phyloP scores from a whole-genome alignment of 2,329 filamentous ascomycete genomes.

The Arthroderma uncinatum region DNA sequence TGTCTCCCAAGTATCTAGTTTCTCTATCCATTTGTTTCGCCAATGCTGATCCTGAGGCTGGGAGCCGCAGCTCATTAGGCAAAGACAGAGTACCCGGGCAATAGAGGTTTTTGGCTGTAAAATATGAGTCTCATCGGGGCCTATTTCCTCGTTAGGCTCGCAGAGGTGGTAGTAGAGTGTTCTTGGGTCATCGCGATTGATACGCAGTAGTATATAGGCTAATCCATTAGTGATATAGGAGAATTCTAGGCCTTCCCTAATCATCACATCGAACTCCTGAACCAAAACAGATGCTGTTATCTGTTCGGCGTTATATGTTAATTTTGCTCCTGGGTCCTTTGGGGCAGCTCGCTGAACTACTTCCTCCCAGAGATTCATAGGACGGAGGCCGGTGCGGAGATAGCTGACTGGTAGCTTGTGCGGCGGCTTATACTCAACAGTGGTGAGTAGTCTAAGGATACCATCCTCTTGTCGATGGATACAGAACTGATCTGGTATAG shows the following conservation, averaged over 20 bases:
- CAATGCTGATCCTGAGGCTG: slow-evolving; percentile 16
- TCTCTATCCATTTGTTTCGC: slow-evolving; percentile 13
- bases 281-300: slow-evolving; percentile 15
- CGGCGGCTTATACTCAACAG: slow-evolving; percentile 19
- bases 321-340: slow-evolving; percentile 13
- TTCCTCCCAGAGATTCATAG: slow-evolving; percentile 6
- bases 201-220: slow-evolving; percentile 10
- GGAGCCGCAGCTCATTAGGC: slow-evolving; percentile 18
- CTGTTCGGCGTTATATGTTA: slow-evolving; percentile 18
- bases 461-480: slow-evolving; percentile 14
- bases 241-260: slow-evolving; percentile 10
- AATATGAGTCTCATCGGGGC: slow-evolving; percentile 7
- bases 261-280: slow-evolving; percentile 13
- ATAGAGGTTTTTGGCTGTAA: slow-evolving; percentile 16
- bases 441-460: not conserved
- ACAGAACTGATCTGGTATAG: slow-evolving; percentile 19
- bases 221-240: slow-evolving; percentile 9
- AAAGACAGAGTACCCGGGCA: slow-evolving; percentile 17
- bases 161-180: too few species aligned
- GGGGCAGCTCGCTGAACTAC: too few species aligned
- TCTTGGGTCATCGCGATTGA: slow-evolving; percentile 16
- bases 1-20: slow-evolving; percentile 16
- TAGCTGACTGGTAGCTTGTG: slow-evolving; percentile 13
- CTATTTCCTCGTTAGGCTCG: slow-evolving; percentile 18
- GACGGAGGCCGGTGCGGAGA: not conserved